These are phyloP conservation scores for Castanea sativa DNA, from an alignment of 306 rosid genomes.

Conservation along the genomic window DNA sequence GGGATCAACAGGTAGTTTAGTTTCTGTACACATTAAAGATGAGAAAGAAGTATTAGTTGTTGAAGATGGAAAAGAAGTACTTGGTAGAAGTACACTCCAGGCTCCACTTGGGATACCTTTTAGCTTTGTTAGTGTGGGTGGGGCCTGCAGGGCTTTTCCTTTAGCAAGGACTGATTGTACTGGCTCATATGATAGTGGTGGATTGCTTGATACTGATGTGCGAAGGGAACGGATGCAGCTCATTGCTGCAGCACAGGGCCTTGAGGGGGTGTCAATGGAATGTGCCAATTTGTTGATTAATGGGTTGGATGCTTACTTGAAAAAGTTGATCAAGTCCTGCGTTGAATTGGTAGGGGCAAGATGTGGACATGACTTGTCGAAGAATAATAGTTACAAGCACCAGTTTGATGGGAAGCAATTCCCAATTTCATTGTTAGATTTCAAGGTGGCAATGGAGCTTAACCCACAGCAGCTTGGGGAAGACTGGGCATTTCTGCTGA, in stretches of 20 bases:
- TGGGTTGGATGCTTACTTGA: conserved; percentile 73
- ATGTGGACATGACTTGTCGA: conserved; percentile 46
- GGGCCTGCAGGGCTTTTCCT: conserved; percentile 68
- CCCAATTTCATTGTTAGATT: conserved; percentile 71
- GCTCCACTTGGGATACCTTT: conserved; percentile 91
- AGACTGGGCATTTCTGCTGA: conserved; percentile 93
- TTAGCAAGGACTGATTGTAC: conserved; percentile 43
- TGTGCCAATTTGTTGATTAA: conserved; percentile 69
- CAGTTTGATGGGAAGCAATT: conserved; percentile 62
- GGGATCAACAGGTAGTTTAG: neutral
- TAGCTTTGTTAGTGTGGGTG: conserved; percentile 80
- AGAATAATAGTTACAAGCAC: conserved; percentile 52
- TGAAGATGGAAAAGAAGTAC: conserved; percentile 63
- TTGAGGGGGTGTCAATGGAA: conserved; percentile 77
- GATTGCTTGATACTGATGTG: conserved; percentile 63
- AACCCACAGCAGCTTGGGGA: conserved; percentile 92
- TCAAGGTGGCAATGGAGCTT: conserved; percentile 94
- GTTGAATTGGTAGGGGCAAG: conserved; percentile 73
- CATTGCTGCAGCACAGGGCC: conserved; percentile 79
- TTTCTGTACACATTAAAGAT: conserved; percentile 38
- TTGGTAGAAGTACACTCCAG: conserved; percentile 51
- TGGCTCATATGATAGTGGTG: conserved; percentile 61
- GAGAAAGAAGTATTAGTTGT: conserved; percentile 36
- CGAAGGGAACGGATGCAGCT: conserved; percentile 81
- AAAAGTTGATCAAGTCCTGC: conserved; percentile 73